Conservation (phyloP, 2,329 filamentous ascomycete genomes). For the Chaetomiaceae sp. region DNA sequence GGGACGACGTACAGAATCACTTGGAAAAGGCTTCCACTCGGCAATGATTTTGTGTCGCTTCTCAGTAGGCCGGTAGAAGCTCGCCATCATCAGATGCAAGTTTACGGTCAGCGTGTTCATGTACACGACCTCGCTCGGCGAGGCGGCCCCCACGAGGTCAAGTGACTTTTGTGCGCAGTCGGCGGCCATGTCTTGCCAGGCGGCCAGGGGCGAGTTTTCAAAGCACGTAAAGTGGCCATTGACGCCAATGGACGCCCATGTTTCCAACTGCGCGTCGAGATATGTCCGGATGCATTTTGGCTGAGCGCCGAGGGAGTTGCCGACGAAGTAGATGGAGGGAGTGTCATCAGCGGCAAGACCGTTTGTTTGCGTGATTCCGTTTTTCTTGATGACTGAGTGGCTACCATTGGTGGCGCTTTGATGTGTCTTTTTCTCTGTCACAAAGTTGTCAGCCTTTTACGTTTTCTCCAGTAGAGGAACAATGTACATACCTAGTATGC, state of each 20-base stretch:
- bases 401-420: no score
- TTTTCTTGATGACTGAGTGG: constrained; percentile 9
- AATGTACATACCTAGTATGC: constrained; percentile 35
- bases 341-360: constrained; percentile 35
- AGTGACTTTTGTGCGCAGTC: constrained; percentile 66
- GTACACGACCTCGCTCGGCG: constrained; percentile 67
- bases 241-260: constrained; percentile 81
- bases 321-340: constrained; percentile 73
- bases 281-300: constrained; percentile 63
- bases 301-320: constrained; percentile 84
- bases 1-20: constrained; percentile 60
- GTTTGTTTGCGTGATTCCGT: constrained; percentile 20
- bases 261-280: constrained; percentile 68
- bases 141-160: constrained; percentile 67
- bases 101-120: constrained; percentile 87
- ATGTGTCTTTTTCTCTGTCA: no score
- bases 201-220: constrained; percentile 60
- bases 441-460: neutral
- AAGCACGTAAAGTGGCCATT: constrained; percentile 74
- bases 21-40: constrained; percentile 88
- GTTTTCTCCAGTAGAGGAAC: neutral
- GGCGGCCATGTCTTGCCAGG: constrained; percentile 77
- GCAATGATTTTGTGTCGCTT: constrained; percentile 71
- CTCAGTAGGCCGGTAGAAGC: constrained; percentile 71
- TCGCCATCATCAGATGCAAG: constrained; percentile 75